A percentile compares a stretch with the other conserved stretches of the same genome.
Conservation (phyloP, 2,329 filamentous ascomycete genomes). For the Cordyceps pruinosa region DNA sequence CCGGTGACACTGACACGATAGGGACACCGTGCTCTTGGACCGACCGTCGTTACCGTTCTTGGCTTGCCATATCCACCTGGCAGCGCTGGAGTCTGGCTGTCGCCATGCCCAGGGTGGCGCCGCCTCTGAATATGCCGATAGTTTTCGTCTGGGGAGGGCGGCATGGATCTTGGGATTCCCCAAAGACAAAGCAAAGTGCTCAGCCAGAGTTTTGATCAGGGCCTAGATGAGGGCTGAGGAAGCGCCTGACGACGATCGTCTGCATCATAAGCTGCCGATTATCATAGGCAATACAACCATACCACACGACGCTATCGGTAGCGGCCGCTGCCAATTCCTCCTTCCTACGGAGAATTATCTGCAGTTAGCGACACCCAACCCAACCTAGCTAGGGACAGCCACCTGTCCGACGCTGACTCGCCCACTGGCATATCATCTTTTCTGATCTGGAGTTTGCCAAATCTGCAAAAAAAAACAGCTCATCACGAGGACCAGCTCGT, state of each 20-base stretch:
- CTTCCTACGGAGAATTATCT: neutral
- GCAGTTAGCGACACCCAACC: neutral
- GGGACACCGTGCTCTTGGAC: neutral
- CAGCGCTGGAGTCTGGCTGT: neutral
- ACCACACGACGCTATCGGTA: neutral
- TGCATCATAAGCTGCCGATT: neutral
- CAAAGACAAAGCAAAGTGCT: too few relatives aligned
- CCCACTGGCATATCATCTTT: too few relatives aligned
- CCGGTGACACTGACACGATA: neutral
- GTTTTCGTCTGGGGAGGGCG: neutral
- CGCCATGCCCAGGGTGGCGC: neutral
- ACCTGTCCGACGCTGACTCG: neutral
- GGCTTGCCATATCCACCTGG: neutral
- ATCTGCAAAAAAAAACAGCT: neutral
- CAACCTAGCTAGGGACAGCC: neutral
- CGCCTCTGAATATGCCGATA: neutral
- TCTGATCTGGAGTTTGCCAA: too few relatives aligned
- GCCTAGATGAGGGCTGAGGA: neutral
- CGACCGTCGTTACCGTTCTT: neutral
- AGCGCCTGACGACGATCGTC: neutral
- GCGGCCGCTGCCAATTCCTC: neutral
- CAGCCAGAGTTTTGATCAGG: neutral
- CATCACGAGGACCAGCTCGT: neutral
- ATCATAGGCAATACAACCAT: neutral
- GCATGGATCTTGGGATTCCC: too few relatives aligned